Percentiles rank a stretch among this genome's conserved stretches.
Conservation (phyloP, 2,329 filamentous ascomycete genomes). For the Colletotrichum chrysophilum region DNA sequence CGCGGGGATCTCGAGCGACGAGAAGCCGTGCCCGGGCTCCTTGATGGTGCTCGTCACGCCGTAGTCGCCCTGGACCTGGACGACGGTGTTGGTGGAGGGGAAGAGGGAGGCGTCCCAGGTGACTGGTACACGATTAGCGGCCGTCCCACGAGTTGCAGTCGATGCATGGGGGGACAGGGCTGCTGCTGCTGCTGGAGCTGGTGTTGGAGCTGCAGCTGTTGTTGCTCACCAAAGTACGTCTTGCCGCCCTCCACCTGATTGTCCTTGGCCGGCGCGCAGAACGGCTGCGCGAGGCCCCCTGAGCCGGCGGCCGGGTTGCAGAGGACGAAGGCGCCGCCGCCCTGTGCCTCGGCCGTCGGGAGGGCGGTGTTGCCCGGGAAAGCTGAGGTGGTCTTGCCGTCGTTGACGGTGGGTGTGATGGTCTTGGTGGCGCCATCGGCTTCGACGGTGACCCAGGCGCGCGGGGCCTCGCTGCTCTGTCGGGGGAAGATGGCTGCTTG, state of each 20-base stretch:
- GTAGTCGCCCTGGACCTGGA: conserved; percentile 21
- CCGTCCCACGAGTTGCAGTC: not conserved
- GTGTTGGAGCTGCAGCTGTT: not conserved
- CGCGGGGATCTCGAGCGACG: conserved; percentile 6
- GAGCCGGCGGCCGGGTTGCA: conserved; percentile 19
- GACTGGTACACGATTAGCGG: conserved; percentile 14
- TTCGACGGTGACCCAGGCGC: conserved; percentile 22
- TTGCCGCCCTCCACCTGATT: conserved; percentile 11
- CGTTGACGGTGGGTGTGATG: conserved; percentile 20
- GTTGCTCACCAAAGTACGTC: conserved; percentile 19
- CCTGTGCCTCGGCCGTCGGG: conserved; percentile 16
- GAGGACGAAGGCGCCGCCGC: conserved; percentile 18
- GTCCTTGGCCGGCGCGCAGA: conserved; percentile 16
- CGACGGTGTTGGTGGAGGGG: conserved; percentile 4
- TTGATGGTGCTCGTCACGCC: not conserved
- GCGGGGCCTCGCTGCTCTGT: conserved; percentile 10
- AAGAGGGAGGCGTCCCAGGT: conserved; percentile 23
- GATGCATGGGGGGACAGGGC: not conserved
- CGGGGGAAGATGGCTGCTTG: conserved; percentile 9
- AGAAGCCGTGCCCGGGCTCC: conserved; percentile 16
- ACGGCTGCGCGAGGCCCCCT: conserved; percentile 9
- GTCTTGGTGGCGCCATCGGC: conserved; percentile 16
- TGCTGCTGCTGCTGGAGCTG: not conserved
- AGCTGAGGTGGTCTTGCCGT: conserved; percentile 11
- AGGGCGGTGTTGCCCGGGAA: conserved; percentile 8